A percentile compares a stretch with the other conserved stretches of the same genome.
Evolutionary conservation across 345 rosid species (phyloP).

Genomic region (Erysimum cheiranthoides): DNA sequence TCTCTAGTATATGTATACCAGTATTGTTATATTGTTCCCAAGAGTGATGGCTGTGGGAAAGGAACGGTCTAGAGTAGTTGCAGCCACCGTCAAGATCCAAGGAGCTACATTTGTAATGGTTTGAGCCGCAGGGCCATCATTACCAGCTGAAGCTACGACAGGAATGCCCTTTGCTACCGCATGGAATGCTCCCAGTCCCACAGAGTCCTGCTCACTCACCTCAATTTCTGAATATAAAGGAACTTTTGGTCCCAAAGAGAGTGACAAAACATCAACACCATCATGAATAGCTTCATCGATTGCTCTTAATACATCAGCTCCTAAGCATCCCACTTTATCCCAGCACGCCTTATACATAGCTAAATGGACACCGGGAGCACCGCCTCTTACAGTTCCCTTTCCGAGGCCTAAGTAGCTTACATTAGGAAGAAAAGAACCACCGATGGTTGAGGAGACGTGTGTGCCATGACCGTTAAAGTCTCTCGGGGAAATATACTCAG

Average conservation of each 20-base stretch:
- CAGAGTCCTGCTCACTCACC: too few relatives aligned
- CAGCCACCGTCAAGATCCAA: slow-evolving; percentile 63
- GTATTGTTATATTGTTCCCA: slow-evolving; percentile 43
- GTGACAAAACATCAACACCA: slow-evolving; percentile 47
- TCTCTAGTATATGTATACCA: slow-evolving; percentile 4
- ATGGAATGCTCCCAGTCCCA: slow-evolving; percentile 55
- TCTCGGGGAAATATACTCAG: slow-evolving; percentile 51
- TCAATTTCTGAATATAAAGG: too few relatives aligned
- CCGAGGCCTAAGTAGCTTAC: slow-evolving; percentile 50
- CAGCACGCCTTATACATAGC: slow-evolving; percentile 63
- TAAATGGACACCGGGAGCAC: slow-evolving; percentile 55
- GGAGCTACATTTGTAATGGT: slow-evolving; percentile 53
- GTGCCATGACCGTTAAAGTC: slow-evolving; percentile 65
- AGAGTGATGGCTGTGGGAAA: slow-evolving; percentile 53
- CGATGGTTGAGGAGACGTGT: slow-evolving; percentile 57
- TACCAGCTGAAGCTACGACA: slow-evolving; percentile 53
- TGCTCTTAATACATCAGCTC: slow-evolving; percentile 56
- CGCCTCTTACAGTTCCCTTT: slow-evolving; percentile 50
- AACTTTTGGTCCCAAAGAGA: slow-evolving; percentile 31
- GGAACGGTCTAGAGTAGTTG: slow-evolving; percentile 59
- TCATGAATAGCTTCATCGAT: slow-evolving; percentile 59
- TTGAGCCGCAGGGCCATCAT: slow-evolving; percentile 49
- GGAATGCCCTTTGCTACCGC: slow-evolving; percentile 55
- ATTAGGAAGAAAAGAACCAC: slow-evolving; percentile 47
- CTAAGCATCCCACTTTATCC: slow-evolving; percentile 39